phyloP scores from a whole-genome alignment of 1,284 basidiomycete genomes.

The Irpex rosettiformis region DNA sequence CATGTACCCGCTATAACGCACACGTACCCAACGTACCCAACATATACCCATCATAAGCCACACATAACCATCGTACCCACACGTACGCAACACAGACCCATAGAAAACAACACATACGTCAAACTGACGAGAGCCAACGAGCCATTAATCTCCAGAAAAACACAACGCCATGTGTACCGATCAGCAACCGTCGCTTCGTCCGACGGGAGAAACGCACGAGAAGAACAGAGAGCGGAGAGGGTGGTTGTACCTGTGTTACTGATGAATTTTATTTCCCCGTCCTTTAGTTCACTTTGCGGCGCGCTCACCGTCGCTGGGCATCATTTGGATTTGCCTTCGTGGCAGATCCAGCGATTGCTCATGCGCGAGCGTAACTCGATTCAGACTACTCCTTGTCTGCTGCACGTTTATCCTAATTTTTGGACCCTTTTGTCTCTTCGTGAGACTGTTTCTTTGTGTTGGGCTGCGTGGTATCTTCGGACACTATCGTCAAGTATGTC shows the following conservation, averaged over 20 bases:
- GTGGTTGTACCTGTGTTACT: conserved; percentile 1
- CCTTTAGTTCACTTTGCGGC: conserved; percentile 30
- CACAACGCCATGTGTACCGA: not conserved
- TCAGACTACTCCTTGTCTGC: conserved; percentile 30
- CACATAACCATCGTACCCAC: no score
- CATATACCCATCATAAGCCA: no score
- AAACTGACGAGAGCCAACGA: not conserved
- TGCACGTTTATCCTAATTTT: conserved; percentile 18
- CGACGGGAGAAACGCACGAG: conserved; percentile 5
- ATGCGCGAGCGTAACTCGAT: conserved; percentile 25
- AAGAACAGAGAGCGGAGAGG: conserved; percentile 7
- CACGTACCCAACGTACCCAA: no score
- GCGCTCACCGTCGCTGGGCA: conserved; percentile 8
- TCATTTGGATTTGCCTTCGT: not conserved
- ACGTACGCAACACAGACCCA: no score
- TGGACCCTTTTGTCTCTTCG: conserved; percentile 17
- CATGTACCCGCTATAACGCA: no score
- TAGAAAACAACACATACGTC: not conserved
- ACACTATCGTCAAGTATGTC: no score
- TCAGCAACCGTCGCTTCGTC: not conserved
- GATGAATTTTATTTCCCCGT: conserved; percentile 9
- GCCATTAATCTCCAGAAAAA: not conserved
- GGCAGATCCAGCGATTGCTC: not conserved
- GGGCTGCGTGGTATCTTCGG: no score
- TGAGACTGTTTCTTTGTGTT: conserved; percentile 12